Percentiles rank a stretch among this genome's conserved stretches.
phyloP scores from a whole-genome alignment of 2,329 filamentous ascomycete species.

The Phaeoacremonium minimum region DNA sequence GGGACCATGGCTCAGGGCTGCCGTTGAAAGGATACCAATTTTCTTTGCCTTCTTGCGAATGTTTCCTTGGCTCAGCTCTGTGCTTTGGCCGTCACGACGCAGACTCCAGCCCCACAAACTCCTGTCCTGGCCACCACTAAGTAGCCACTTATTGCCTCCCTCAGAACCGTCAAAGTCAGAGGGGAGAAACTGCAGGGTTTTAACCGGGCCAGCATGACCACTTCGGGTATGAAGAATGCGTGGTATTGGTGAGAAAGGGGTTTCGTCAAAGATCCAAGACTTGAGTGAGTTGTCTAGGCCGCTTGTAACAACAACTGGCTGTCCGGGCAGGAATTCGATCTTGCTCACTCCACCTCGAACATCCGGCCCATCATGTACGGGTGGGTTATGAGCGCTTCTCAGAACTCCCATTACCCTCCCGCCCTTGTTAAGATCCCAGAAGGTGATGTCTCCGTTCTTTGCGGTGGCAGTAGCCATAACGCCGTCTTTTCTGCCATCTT shows the following conservation, averaged over 20 bases:
- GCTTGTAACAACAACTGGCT: slow-evolving; percentile 85
- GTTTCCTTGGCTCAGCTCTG: slow-evolving; percentile 87
- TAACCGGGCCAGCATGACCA: slow-evolving; percentile 85
- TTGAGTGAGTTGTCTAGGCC: slow-evolving; percentile 91
- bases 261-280: slow-evolving; percentile 94
- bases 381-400: slow-evolving; percentile 81
- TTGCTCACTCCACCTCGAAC: slow-evolving; percentile 77
- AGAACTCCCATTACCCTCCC: slow-evolving; percentile 83
- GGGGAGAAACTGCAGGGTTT: slow-evolving; percentile 78
- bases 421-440: slow-evolving; percentile 93
- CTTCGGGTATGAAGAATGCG: slow-evolving; percentile 80
- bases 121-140: slow-evolving; percentile 84
- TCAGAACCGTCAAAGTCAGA: slow-evolving; percentile 87
- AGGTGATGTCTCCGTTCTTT: slow-evolving; percentile 79
- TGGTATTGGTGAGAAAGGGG: slow-evolving; percentile 82
- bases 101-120: slow-evolving; percentile 97
- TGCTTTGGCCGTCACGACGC: slow-evolving; percentile 87
- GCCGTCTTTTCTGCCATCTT: slow-evolving; percentile 78
- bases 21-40: slow-evolving; percentile 62
- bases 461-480: slow-evolving; percentile 89
- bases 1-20: slow-evolving; percentile 52
- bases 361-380: slow-evolving; percentile 46
- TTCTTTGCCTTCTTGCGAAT: slow-evolving; percentile 89
- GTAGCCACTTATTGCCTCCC: slow-evolving; percentile 84
- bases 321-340: slow-evolving; percentile 82